A percentile compares a stretch with the other conserved stretches of the same genome.
Evolutionary conservation across 139 green algal species (phyloP).

Genomic region (Chlamydomonas sp.): DNA sequence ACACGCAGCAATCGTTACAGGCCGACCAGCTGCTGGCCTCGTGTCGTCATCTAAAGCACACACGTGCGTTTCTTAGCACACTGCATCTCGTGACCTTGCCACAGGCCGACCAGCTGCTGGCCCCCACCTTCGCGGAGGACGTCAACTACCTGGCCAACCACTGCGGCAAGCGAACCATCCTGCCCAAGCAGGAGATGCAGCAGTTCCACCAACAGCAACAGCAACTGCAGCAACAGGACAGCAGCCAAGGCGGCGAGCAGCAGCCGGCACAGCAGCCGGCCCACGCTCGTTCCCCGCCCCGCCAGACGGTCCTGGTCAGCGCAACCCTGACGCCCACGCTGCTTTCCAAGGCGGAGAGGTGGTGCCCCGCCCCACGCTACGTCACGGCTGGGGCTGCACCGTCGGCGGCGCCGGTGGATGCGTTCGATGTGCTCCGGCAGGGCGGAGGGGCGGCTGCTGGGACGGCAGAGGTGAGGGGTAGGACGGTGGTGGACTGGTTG

Average conservation of each 20-base stretch:
- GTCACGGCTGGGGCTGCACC: slow-evolving; percentile 40
- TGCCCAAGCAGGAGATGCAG: not conserved
- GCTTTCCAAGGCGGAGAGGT: slow-evolving; percentile 57
- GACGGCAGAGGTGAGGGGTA: not conserved
- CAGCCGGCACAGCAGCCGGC: slow-evolving; percentile 15
- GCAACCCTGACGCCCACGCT: slow-evolving; percentile 80
- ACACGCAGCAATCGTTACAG: too few species aligned
- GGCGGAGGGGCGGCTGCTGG: too few species aligned
- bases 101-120: slow-evolving; percentile 87
- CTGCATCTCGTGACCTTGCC: not conserved
- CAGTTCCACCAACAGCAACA: slow-evolving; percentile 1
- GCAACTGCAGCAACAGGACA: not conserved
- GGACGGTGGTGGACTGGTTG: too few species aligned
- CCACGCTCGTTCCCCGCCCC: not conserved
- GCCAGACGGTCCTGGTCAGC: slow-evolving; percentile 83
- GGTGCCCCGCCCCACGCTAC: slow-evolving; percentile 68
- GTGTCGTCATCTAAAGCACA: too few species aligned
- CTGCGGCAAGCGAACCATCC: slow-evolving; percentile 62
- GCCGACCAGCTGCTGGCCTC: too few species aligned
- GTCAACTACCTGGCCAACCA: slow-evolving; percentile 81
- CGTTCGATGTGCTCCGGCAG: not conserved
- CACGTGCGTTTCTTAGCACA: too few species aligned
- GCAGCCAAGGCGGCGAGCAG: not conserved
- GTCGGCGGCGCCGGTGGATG: not conserved
- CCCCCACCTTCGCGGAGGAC: slow-evolving; percentile 82